Conservation (phyloP, 306 rosid species). For the Cicer chorassanicum region DNA sequence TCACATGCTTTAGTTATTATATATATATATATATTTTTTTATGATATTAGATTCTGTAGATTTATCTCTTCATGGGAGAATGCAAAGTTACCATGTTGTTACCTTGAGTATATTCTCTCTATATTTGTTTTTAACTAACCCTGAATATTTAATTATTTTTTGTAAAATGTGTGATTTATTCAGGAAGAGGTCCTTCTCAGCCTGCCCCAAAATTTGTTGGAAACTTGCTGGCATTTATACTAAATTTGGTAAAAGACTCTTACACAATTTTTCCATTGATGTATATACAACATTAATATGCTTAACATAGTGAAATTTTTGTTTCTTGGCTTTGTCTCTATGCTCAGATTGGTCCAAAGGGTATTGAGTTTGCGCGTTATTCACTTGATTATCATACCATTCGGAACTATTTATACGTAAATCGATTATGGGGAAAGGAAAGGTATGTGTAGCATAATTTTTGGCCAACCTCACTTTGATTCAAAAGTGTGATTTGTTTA, state of each 20-base stretch:
- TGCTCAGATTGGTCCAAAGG: conserved; percentile 86
- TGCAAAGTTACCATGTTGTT: conserved; percentile 9
- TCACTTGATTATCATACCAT: conserved; percentile 97
- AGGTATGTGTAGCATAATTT: conserved; percentile 56
- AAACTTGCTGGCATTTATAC: conserved; percentile 78
- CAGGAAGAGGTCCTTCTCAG: conserved; percentile 88
- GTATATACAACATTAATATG: background rate
- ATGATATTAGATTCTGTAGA: conserved; percentile 3
- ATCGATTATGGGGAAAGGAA: conserved; percentile 86
- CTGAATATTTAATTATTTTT: conserved; percentile 27
- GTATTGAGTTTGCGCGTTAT: conserved; percentile 93
- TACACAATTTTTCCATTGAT: background rate
- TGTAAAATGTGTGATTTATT: conserved; percentile 27
- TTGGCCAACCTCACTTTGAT: background rate
- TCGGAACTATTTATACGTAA: conserved; percentile 77
- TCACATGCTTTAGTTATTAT: background rate
- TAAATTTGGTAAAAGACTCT: conserved; percentile 74
- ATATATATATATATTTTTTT: background rate
- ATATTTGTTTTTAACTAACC: conserved; percentile 26
- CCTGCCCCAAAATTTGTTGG: conserved; percentile 93
- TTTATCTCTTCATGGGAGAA: conserved; percentile 9
- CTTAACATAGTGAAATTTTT: background rate
- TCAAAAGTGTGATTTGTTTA: conserved; percentile 1
- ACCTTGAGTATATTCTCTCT: conserved; percentile 12
- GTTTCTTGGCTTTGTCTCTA: conserved; percentile 37